Evolutionary conservation across 129 eudicot species (phyloP).

Genomic region (Ambrosia trifida): DNA sequence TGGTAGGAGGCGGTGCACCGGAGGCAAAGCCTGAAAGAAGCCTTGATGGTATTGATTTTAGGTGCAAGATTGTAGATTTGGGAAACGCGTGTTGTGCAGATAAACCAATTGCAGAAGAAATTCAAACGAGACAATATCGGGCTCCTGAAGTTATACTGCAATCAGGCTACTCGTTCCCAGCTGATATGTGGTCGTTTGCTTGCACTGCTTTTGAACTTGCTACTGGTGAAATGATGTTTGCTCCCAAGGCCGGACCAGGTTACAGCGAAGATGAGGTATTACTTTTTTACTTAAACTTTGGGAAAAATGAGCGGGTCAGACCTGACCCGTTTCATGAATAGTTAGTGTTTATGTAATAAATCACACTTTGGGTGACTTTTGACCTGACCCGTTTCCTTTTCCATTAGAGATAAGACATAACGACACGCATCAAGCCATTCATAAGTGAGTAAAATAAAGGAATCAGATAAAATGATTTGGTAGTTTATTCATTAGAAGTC

Average conservation of each 20-base stretch:
- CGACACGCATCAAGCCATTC: not conserved
- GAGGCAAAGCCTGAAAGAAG: slow-evolving; percentile 63
- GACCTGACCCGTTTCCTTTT: too few species aligned
- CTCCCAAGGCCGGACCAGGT: slow-evolving; percentile 88
- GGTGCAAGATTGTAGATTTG: slow-evolving; percentile 92
- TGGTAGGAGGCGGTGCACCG: slow-evolving; percentile 54
- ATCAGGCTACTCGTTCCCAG: slow-evolving; percentile 75
- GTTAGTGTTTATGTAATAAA: too few species aligned
- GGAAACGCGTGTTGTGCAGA: slow-evolving; percentile 97
- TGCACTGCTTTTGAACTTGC: slow-evolving; percentile 98
- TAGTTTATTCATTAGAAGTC: not conserved
- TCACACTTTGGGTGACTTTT: too few species aligned
- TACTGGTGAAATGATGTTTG: slow-evolving; percentile 97
- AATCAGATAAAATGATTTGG: not conserved
- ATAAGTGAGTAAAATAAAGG: not conserved
- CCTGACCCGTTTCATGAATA: too few species aligned
- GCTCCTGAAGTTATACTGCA: slow-evolving; percentile 94
- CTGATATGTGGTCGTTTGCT: slow-evolving; percentile 99
- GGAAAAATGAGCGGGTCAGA: not conserved
- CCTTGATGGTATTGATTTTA: slow-evolving; percentile 79
- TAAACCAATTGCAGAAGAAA: slow-evolving; percentile 71
- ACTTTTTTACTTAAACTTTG: not conserved
- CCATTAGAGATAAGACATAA: not conserved
- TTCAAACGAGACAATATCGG: slow-evolving; percentile 96
- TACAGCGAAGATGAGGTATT: slow-evolving; percentile 94